Evolutionary conservation across 2,329 filamentous ascomycete genomes (phyloP).

Genomic region (Xylaria sp.): DNA sequence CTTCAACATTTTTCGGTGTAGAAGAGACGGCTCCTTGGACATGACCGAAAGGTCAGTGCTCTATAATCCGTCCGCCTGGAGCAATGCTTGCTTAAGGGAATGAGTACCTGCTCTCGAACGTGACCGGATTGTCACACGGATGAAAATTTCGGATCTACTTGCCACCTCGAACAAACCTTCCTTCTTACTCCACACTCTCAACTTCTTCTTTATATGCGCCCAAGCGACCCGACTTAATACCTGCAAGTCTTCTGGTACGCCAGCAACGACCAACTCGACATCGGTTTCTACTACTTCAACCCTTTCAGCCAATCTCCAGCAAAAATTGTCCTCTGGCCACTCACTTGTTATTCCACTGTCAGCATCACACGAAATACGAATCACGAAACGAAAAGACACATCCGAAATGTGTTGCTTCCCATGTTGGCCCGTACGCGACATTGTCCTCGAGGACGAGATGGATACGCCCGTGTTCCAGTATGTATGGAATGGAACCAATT

Average conservation of each 20-base stretch:
- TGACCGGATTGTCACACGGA: neutral
- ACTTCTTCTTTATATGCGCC: neutral
- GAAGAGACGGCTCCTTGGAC: neutral
- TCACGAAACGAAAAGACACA: neutral
- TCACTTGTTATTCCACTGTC: neutral
- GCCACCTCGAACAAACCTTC: neutral
- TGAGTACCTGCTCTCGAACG: neutral
- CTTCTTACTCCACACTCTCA: neutral
- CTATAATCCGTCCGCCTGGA: neutral
- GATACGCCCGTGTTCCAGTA: constrained; percentile 34
- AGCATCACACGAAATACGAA: neutral
- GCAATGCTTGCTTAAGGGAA: neutral
- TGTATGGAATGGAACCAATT: constrained; percentile 39
- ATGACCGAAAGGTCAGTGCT: neutral
- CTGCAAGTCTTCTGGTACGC: no score
- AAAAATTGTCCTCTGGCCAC: neutral
- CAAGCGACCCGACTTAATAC: neutral
- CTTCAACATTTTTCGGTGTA: neutral
- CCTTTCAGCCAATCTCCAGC: neutral
- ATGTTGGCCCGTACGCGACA: constrained; percentile 56
- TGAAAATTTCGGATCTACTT: neutral
- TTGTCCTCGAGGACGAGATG: constrained; percentile 51
- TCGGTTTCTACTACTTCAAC: neutral
- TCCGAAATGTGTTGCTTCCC: constrained; percentile 56
- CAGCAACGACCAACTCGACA: neutral